These are phyloP conservation scores for Pinus albicaulis DNA, from an alignment of 75 land plant genomes.

Conservation along the genomic window DNA sequence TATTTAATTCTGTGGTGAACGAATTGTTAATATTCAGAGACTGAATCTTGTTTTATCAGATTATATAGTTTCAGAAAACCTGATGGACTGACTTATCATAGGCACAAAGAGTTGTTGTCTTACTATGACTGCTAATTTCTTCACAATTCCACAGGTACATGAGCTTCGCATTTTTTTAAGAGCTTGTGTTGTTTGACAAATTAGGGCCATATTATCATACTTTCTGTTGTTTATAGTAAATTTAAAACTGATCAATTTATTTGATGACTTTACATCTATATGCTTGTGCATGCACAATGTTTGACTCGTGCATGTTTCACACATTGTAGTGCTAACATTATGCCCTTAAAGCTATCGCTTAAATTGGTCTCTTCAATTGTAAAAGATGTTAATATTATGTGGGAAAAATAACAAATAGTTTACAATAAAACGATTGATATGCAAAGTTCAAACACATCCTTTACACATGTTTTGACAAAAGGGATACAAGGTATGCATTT, in stretches of 20 bases:
- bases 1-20: background rate
- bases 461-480: too few species aligned
- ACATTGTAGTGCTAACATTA: too few species aligned
- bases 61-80: constrained; percentile 88
- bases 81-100: constrained; percentile 94
- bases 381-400: too few species aligned
- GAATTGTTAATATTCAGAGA: background rate
- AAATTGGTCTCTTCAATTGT: too few species aligned
- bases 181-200: background rate
- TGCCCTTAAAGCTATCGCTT: too few species aligned
- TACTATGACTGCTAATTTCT: constrained; percentile 40
- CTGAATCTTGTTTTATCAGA: constrained; percentile 34
- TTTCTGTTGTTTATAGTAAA: background rate
- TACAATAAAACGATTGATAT: too few species aligned
- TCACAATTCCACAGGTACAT: constrained; percentile 30
- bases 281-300: background rate
- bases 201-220: background rate
- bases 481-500: too few species aligned
- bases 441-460: too few species aligned
- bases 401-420: too few species aligned
- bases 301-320: too few species aligned
- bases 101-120: constrained; percentile 84
- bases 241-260: too few species aligned
- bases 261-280: too few species aligned
- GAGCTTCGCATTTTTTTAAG: background rate